Conservation (phyloP, 768 basidiomycete genomes). For the Kwoniella heveanensis region DNA sequence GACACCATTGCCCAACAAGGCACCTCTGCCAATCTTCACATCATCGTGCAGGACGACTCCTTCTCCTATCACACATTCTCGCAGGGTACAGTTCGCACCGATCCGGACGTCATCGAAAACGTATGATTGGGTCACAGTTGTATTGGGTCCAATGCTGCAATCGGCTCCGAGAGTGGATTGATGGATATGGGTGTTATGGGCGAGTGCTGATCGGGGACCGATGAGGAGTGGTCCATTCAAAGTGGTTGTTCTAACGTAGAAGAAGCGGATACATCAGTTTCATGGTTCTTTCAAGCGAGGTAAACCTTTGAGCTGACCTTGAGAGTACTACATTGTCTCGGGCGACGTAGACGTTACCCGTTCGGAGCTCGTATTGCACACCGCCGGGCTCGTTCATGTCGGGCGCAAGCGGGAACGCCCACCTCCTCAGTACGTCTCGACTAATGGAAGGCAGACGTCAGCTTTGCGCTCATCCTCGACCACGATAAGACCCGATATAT, state of each 20-base stretch:
- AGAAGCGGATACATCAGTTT: not conserved
- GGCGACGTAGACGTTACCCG: constrained; percentile 86
- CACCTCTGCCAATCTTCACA: constrained; percentile 70
- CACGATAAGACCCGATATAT: not conserved
- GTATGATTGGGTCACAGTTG: constrained; percentile 73
- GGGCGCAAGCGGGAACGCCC: constrained; percentile 94
- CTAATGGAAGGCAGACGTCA: constrained; percentile 58
- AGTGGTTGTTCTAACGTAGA: constrained; percentile 60
- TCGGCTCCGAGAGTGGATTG: constrained; percentile 77
- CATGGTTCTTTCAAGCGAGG: not conserved
- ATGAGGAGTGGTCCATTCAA: constrained; percentile 63
- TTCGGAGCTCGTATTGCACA: constrained; percentile 76
- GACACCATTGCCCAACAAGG: constrained; percentile 79
- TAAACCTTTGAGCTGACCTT: constrained; percentile 61
- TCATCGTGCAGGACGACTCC: constrained; percentile 72
- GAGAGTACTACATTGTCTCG: constrained; percentile 77
- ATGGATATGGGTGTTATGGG: constrained; percentile 67
- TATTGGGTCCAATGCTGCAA: constrained; percentile 72
- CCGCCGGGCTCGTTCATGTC: constrained; percentile 88
- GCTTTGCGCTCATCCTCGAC: constrained; percentile 2
- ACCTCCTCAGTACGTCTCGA: constrained; percentile 87
- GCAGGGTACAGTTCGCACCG: constrained; percentile 61
- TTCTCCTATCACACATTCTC: constrained; percentile 77
- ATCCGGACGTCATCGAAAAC: constrained; percentile 73
- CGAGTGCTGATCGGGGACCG: constrained; percentile 72